These are phyloP conservation scores for Penicillium sp. DNA, from an alignment of 2,329 filamentous ascomycete species.

Conservation along the genomic window DNA sequence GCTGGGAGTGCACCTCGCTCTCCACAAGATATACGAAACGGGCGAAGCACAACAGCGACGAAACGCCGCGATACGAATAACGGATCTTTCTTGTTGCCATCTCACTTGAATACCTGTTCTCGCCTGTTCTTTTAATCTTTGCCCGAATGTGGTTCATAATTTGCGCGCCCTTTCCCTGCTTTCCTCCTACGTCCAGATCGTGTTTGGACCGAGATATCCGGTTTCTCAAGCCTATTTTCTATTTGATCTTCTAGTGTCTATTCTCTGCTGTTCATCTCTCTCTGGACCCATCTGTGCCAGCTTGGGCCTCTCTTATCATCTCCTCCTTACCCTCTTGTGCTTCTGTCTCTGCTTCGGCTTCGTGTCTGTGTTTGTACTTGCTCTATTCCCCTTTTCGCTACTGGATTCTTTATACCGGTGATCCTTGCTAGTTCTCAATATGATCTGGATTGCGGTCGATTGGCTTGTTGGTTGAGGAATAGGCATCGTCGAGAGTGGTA, in stretches of 20 bases:
- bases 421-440: slow-evolving; percentile 25
- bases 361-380: slow-evolving; percentile 20
- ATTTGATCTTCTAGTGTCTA: not conserved
- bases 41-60: slow-evolving; percentile 9
- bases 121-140: not conserved
- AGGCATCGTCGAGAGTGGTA: not conserved
- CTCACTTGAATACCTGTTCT: slow-evolving; percentile 1
- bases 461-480: no score
- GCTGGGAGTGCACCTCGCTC: not conserved
- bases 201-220: slow-evolving; percentile 16
- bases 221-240: slow-evolving; percentile 4
- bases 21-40: not conserved
- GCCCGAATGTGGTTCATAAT: not conserved
- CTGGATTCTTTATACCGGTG: slow-evolving; percentile 20
- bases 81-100: slow-evolving; percentile 16
- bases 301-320: not conserved
- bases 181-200: slow-evolving; percentile 4
- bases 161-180: not conserved
- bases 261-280: not conserved
- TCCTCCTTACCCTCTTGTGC: not conserved
- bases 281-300: slow-evolving; percentile 3
- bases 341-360: slow-evolving; percentile 3
- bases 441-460: not conserved
- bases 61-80: slow-evolving; percentile 23
- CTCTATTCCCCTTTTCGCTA: slow-evolving; percentile 39